Evolutionary conservation across 2,329 filamentous ascomycete species (phyloP).

Genomic region (Aureobasidium melanogenum): DNA sequence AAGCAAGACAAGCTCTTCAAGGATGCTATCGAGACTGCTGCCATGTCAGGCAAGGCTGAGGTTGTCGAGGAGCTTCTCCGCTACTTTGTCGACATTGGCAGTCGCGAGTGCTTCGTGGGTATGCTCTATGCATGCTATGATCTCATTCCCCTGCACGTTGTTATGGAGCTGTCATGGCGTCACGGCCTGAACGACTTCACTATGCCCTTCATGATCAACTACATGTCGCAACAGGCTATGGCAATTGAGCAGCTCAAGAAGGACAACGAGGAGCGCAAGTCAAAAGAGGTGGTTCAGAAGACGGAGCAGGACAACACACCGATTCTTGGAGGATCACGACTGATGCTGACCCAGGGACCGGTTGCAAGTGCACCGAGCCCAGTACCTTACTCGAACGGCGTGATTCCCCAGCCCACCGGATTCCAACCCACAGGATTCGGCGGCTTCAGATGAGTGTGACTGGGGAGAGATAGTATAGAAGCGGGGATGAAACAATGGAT

Average conservation of each 20-base stretch:
- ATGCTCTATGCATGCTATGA: conserved; percentile 99
- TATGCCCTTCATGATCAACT: conserved; percentile 99
- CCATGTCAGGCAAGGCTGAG: conserved; percentile 80
- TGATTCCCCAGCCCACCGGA: conserved; percentile 77
- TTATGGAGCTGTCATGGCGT: conserved; percentile 96
- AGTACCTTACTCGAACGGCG: conserved; percentile 72
- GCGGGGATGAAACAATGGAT: conserved; percentile 1
- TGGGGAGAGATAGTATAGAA: neutral
- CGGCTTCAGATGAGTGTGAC: conserved; percentile 19
- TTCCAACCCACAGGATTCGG: conserved; percentile 20
- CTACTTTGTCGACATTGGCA: conserved; percentile 98
- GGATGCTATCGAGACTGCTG: conserved; percentile 96
- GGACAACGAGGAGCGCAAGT: conserved; percentile 91
- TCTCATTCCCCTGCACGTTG: conserved; percentile 82
- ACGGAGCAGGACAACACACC: conserved; percentile 90
- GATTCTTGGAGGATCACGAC: conserved; percentile 76
- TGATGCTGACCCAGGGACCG: conserved; percentile 94
- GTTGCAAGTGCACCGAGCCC: conserved; percentile 49
- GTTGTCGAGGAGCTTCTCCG: conserved; percentile 92
- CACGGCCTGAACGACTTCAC: conserved; percentile 91
- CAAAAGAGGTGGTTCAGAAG: conserved; percentile 60
- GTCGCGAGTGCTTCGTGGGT: conserved; percentile 98
- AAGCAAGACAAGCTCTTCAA: conserved; percentile 99
- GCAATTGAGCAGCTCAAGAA: conserved; percentile 79
- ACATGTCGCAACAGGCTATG: conserved; percentile 81